A percentile compares a stretch with the other conserved stretches of the same genome.
phyloP scores from a whole-genome alignment of 768 basidiomycete genomes.

The Mycena epipterygia region DNA sequence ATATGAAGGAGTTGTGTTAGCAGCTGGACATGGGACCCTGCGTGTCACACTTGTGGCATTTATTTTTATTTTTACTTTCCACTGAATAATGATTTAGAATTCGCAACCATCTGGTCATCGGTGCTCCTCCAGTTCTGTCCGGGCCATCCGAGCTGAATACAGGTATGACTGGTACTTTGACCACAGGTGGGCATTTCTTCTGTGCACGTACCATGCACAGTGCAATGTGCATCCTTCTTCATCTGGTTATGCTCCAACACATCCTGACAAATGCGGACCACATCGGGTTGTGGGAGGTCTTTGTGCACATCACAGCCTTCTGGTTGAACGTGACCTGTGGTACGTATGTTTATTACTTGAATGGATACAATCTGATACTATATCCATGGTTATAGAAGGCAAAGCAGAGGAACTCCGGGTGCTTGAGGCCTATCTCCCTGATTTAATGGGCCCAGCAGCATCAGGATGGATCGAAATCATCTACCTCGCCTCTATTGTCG shows the following conservation, averaged over 20 bases:
- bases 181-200: conserved; percentile 1
- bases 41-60: not conserved
- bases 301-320: not conserved
- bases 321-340: not conserved
- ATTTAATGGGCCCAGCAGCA: not conserved
- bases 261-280: conserved; percentile 14
- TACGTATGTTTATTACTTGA: not conserved
- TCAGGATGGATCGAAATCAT: not conserved
- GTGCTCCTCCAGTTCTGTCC: not conserved
- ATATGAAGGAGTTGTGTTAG: not conserved
- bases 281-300: not conserved
- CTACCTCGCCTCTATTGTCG: not conserved
- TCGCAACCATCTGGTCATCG: not conserved
- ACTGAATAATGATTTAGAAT: not conserved
- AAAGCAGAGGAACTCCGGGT: no score
- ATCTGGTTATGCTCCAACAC: conserved; percentile 7
- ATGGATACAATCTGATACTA: no score
- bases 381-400: no score
- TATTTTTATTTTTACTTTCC: no score
- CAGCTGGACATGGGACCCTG: not conserved
- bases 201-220: not conserved
- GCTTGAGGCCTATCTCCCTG: not conserved
- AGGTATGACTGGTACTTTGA: not conserved
- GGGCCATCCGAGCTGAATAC: not conserved
- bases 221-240: not conserved